These are phyloP conservation scores for Chrysanthemum seticuspe DNA, from an alignment of 129 eudicot species.

Conservation along the genomic window DNA sequence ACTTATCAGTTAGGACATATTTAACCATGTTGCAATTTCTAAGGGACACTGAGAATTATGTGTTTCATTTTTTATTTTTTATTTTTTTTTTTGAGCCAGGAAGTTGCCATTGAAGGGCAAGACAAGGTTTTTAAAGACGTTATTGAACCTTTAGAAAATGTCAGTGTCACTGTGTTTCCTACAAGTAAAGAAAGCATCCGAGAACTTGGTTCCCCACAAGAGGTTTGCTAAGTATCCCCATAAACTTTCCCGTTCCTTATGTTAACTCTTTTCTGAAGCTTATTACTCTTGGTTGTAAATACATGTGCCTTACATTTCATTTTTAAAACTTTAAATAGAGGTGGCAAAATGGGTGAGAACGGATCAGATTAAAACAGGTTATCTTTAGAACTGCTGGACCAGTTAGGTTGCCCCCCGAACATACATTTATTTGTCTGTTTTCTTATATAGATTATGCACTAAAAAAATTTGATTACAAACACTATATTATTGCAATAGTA, in stretches of 20 bases:
- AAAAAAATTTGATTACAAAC: not conserved
- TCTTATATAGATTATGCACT: not conserved
- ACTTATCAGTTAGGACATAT: not conserved
- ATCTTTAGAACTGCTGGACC: not conserved
- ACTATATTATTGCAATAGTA: not conserved
- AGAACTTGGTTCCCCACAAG: conserved; percentile 90
- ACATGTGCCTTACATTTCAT: not conserved
- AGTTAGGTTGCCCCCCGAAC: not conserved
- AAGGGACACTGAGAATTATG: too few relatives aligned
- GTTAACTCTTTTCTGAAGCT: conserved; percentile 14
- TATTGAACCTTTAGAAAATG: conserved; percentile 93
- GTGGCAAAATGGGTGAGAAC: not conserved
- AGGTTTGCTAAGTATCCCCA: conserved; percentile 43
- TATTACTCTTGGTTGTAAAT: not conserved
- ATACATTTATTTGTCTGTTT: not conserved
- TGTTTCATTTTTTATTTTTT: too few relatives aligned
- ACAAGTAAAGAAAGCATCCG: conserved; percentile 71
- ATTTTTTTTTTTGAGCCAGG: conserved; percentile 43
- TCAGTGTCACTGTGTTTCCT: conserved; percentile 75
- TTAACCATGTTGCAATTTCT: not conserved
- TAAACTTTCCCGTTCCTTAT: not conserved
- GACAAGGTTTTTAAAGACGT: conserved; percentile 96
- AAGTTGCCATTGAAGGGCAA: conserved; percentile 80
- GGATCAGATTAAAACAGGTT: not conserved
- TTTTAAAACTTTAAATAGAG: not conserved